Base-by-base conservation (phyloP, 2,329 filamentous ascomycete species). In the Parastagonospora avenae region DNA sequence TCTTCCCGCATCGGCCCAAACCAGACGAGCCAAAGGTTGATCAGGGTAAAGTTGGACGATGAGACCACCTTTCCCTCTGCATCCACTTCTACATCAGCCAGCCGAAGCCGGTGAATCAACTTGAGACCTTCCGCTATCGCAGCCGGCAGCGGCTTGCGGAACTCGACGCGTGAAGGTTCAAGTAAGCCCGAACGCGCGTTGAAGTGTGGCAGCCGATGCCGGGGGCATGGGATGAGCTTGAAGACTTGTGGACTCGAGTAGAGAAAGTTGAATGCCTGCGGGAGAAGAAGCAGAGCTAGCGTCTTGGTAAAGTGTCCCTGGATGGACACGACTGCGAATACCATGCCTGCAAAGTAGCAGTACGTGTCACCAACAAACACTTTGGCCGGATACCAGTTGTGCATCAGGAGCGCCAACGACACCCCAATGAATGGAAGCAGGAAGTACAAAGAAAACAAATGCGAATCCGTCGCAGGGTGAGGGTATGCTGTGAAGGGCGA, bases 291-390 rank as follows among this genome's bases (percentile, higher is more conserved):
- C 43, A 99, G 83, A 48, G 96, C 83, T 39, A 99, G 82, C 1
- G 94, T 99, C 78, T 99, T 99, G 79, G 90, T 95, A 78, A 99
- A 99, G 78, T 99, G 94, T 19, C 94, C 94, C 45, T 97, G 82
- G 68, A 99, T 97, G 57, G 91, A 92, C 59, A 97, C 94, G 38
- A 97, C 92, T 46, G 93, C 94, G 72, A 99, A 99, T 33, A 97
- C 90, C 92, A 99, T 99, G 61, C 94, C 94, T 0, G 94, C 94
- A 74, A 99, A 97, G 78, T 99, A 99, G 82, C 94, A 99, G 82
- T 97, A 99, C 4, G 94, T 99, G 75, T 99, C 94, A 48, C 94
- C 94, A 8, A 97, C 93, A 68, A 99, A 99, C 8, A 97, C 94
- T 65, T 86, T 87, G 19, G 93, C 91, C 0, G 94, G 94, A 71